Percentiles rank a stretch among this genome's conserved stretches.
These are phyloP conservation scores for Stagonosporopsis rhizophila DNA, from an alignment of 2,329 filamentous ascomycete species.

Conservation along the genomic window DNA sequence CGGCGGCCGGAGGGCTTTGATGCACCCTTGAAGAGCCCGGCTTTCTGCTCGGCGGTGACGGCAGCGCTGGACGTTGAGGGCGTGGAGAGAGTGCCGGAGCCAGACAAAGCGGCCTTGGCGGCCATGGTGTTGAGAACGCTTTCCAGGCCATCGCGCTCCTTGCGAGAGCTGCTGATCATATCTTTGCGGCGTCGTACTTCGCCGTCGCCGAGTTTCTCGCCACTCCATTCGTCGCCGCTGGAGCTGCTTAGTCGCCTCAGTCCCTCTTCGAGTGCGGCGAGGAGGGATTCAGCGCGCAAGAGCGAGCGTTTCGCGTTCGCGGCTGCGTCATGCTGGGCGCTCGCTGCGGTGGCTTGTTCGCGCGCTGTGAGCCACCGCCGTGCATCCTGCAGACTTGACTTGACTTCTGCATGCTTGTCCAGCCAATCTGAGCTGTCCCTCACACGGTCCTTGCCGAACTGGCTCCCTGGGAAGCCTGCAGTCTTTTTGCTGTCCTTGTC, in stretches of 20 bases:
- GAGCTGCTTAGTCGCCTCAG: conserved; percentile 53
- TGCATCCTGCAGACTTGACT: conserved; percentile 72
- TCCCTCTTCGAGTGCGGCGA: conserved; percentile 71
- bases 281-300: conserved; percentile 70
- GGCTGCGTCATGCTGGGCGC: conserved; percentile 71
- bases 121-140: conserved; percentile 71
- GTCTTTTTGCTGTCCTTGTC: conserved; percentile 30
- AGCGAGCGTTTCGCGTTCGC: conserved; percentile 78
- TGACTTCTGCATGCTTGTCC: conserved; percentile 77
- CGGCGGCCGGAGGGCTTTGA: conserved; percentile 59
- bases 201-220: conserved; percentile 70
- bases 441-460: conserved; percentile 54
- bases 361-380: conserved; percentile 70
- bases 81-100: conserved; percentile 34
- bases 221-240: conserved; percentile 49
- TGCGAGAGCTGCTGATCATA: conserved; percentile 71
- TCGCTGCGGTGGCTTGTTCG: conserved; percentile 67
- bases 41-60: conserved; percentile 46
- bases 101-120: conserved; percentile 56
- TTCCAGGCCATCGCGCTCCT: conserved; percentile 79
- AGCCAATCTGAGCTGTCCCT: conserved; percentile 68
- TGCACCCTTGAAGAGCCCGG: conserved; percentile 44
- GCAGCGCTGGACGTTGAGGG: conserved; percentile 43
- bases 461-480: conserved; percentile 40
- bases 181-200: conserved; percentile 76